Evolutionary conservation across 2,329 filamentous ascomycete species (phyloP).

Genomic region (Graphiopsis chlorocephala): DNA sequence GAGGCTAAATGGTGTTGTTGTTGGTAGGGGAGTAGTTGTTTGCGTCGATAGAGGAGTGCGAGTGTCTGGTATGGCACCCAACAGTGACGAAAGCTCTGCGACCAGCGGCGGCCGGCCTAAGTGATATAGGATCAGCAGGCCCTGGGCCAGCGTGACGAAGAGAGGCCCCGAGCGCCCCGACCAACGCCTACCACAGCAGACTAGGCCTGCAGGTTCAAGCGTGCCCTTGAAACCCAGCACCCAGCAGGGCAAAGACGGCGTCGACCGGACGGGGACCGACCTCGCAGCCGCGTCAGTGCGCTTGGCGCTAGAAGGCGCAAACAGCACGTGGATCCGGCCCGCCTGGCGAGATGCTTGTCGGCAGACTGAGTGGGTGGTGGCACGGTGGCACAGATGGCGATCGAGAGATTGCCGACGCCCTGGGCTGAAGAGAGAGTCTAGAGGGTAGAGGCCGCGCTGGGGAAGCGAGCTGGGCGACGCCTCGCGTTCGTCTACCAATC

Average conservation of each 20-base stretch:
- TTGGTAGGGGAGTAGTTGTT: not conserved
- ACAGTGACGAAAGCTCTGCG: not conserved
- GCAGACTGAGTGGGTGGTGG: not conserved
- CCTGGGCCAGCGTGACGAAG: slow-evolving; percentile 11
- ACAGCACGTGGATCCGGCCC: slow-evolving; percentile 15
- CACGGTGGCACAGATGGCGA: slow-evolving; percentile 7
- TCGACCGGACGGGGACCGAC: slow-evolving; percentile 1
- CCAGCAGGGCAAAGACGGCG: slow-evolving; percentile 1
- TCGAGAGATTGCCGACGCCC: slow-evolving; percentile 17
- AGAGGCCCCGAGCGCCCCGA: slow-evolving; percentile 1
- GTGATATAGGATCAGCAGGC: slow-evolving; percentile 17
- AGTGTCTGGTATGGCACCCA: not conserved
- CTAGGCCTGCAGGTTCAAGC: slow-evolving; percentile 10
- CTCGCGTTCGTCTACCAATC: not conserved
- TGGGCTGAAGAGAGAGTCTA: slow-evolving; percentile 15
- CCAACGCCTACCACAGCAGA: slow-evolving; percentile 4
- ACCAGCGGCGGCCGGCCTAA: slow-evolving; percentile 1
- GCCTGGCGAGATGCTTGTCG: slow-evolving; percentile 13
- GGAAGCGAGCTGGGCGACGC: slow-evolving; percentile 13
- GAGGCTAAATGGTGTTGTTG: not conserved
- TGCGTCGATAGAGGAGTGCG: not conserved
- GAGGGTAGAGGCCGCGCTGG: not conserved
- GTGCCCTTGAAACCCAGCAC: slow-evolving; percentile 13
- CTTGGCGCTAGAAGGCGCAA: slow-evolving; percentile 16
- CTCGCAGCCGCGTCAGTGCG: slow-evolving; percentile 14